phyloP scores from a whole-genome alignment of 1,284 basidiomycete genomes.

The Pseudozyma thailandica region DNA sequence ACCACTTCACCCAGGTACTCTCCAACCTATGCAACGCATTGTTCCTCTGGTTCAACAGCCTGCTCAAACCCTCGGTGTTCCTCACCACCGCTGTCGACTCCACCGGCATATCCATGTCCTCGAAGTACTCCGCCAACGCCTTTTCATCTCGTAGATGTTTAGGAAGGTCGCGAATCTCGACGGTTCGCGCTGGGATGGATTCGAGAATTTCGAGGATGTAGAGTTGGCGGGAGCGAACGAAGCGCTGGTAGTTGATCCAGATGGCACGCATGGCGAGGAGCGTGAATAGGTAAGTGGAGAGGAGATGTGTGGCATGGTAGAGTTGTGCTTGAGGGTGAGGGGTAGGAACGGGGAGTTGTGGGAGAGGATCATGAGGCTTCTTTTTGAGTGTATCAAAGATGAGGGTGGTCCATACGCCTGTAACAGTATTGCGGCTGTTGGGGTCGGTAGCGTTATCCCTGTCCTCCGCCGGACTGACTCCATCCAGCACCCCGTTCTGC shows the following conservation, averaged over 20 bases:
- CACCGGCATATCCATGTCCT: constrained; percentile 73
- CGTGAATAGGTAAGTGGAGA: constrained; percentile 94
- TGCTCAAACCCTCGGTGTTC: constrained; percentile 80
- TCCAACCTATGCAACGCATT: constrained; percentile 82
- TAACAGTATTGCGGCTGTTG: constrained; percentile 6
- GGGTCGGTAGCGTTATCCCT: constrained; percentile 36
- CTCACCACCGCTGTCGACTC: constrained; percentile 90
- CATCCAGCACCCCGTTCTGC: constrained; percentile 66
- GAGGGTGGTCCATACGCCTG: constrained; percentile 30
- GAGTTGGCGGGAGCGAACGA: constrained; percentile 89
- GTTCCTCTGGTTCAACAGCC: constrained; percentile 80
- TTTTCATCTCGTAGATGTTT: constrained; percentile 83
- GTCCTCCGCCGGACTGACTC: constrained; percentile 62
- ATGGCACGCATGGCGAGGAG: constrained; percentile 84
- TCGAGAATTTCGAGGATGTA: constrained; percentile 93
- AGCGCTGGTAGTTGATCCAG: constrained; percentile 87
- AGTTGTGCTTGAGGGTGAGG: constrained; percentile 66
- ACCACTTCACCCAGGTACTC: constrained; percentile 82
- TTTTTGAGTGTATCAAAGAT: constrained; percentile 22
- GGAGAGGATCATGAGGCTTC: constrained; percentile 39
- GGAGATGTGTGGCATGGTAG: constrained; percentile 76
- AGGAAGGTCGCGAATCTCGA: constrained; percentile 86
- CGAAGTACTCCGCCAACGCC: constrained; percentile 90
- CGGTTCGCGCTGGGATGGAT: constrained; percentile 90
- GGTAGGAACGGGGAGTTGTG: constrained; percentile 46